Percentiles rank a stretch among this genome's conserved stretches.
phyloP scores from a whole-genome alignment of 352 stramenopile genomes.

The Phytophthora tubulina region DNA sequence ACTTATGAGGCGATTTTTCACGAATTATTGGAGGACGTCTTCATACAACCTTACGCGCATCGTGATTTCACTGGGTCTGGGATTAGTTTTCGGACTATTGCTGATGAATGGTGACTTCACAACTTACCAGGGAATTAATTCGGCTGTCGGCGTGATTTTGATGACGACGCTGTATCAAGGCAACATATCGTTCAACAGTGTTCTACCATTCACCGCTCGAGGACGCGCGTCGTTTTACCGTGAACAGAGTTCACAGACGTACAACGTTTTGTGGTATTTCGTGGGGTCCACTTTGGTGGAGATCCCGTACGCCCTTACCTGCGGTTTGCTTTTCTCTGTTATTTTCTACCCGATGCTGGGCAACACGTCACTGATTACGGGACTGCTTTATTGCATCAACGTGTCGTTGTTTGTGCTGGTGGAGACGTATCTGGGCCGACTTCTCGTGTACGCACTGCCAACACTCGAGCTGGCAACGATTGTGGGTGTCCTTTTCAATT shows the following conservation, averaged over 20 bases:
- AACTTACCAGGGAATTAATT: slow-evolving; percentile 62
- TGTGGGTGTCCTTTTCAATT: slow-evolving; percentile 22
- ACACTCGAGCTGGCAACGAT: slow-evolving; percentile 24
- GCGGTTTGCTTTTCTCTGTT: slow-evolving; percentile 16
- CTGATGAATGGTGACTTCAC: slow-evolving; percentile 54
- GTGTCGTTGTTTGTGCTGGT: slow-evolving; percentile 33
- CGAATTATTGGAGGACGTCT: slow-evolving; percentile 74
- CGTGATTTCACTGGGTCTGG: slow-evolving; percentile 76
- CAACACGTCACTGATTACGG: slow-evolving; percentile 24
- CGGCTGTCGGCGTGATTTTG: slow-evolving; percentile 44
- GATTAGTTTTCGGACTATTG: slow-evolving; percentile 79
- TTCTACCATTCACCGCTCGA: slow-evolving; percentile 18
- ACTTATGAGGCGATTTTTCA: slow-evolving; percentile 57
- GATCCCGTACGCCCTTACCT: slow-evolving; percentile 24
- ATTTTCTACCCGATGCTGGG: slow-evolving; percentile 35
- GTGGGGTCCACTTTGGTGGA: slow-evolving; percentile 15
- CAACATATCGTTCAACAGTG: slow-evolving; percentile 21
- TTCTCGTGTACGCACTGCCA: slow-evolving; percentile 26
- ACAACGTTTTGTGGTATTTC: slow-evolving; percentile 26
- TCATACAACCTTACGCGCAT: slow-evolving; percentile 89
- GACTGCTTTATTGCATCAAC: slow-evolving; percentile 35
- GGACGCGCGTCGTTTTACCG: slow-evolving; percentile 23
- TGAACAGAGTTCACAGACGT: slow-evolving; percentile 22
- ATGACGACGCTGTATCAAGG: slow-evolving; percentile 28
- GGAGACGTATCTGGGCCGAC: slow-evolving; percentile 40